Percentiles rank a stretch among this genome's conserved stretches.
Evolutionary conservation across 352 stramenopile species (phyloP).

Genomic region (Stramenopiles sp.): DNA sequence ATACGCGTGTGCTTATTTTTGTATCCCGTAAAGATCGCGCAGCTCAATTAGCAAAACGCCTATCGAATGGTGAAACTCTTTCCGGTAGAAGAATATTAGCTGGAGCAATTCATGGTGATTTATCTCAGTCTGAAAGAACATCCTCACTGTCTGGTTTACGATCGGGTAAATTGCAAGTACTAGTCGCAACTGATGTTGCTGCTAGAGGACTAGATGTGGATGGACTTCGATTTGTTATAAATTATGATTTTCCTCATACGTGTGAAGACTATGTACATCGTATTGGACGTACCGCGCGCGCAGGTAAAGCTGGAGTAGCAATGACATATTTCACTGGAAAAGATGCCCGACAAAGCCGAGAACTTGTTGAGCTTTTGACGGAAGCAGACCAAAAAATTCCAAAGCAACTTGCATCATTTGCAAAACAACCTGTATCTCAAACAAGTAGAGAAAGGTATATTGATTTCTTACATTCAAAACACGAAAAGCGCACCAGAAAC

Average conservation of each 20-base stretch:
- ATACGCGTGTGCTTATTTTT: no score
- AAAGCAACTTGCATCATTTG: slow-evolving; percentile 29
- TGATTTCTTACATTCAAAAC: slow-evolving; percentile 20
- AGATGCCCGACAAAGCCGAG: slow-evolving; percentile 31
- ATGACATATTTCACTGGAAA: slow-evolving; percentile 74
- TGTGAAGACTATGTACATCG: slow-evolving; percentile 93
- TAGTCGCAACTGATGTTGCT: slow-evolving; percentile 96
- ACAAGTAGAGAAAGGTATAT: slow-evolving; percentile 15
- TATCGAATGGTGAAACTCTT: no score
- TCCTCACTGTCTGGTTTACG: slow-evolving; percentile 89
- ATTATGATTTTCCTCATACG: slow-evolving; percentile 96
- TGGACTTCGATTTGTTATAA: slow-evolving; percentile 93
- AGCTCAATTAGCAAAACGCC: no score
- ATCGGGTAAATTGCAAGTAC: slow-evolving; percentile 49
- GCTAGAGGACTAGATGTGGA: slow-evolving; percentile 93
- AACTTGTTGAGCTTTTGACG: slow-evolving; percentile 43
- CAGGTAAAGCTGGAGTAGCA: slow-evolving; percentile 29
- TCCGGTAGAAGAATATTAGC: no score
- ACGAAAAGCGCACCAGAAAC: slow-evolving; percentile 20
- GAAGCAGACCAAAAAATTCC: slow-evolving; percentile 51
- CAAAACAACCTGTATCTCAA: slow-evolving; percentile 24
- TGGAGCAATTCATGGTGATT: slow-evolving; percentile 99
- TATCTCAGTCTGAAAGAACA: slow-evolving; percentile 83
- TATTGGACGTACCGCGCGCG: slow-evolving; percentile 85
- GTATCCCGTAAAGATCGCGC: no score